Evolutionary conservation across 257 asterid species (phyloP).

Genomic region (Perilla frutescens): DNA sequence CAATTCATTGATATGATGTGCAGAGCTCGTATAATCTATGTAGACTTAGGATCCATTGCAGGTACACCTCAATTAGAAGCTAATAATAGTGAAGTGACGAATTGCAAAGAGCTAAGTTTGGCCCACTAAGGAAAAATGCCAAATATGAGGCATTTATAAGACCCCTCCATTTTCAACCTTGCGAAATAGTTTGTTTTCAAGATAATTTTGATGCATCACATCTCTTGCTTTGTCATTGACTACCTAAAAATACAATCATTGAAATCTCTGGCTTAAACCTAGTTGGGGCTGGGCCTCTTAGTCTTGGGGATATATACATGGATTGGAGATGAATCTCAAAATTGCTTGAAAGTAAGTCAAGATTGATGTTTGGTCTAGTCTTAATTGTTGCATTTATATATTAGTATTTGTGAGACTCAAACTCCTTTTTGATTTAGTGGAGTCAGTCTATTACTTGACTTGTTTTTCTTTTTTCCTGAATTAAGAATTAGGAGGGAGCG

Average conservation of each 20-base stretch:
- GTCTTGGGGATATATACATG: not conserved
- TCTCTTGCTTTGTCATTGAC: conserved; percentile 3
- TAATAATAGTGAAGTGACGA: conserved; percentile 28
- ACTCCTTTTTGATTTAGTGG: too few species aligned
- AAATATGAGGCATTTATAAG: conserved; percentile 18
- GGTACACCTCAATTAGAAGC: not conserved
- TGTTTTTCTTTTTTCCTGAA: too few species aligned
- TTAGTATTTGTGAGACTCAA: too few species aligned
- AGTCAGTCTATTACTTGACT: too few species aligned
- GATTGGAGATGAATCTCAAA: not conserved
- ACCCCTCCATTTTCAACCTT: conserved; percentile 36
- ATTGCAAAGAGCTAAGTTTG: conserved; percentile 27
- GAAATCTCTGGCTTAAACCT: not conserved
- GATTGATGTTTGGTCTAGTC: too few species aligned
- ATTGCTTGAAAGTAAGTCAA: too few species aligned
- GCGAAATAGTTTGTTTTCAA: conserved; percentile 18
- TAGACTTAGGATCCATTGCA: not conserved
- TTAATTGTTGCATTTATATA: too few species aligned
- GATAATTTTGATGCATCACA: conserved; percentile 33
- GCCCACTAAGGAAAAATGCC: conserved; percentile 34
- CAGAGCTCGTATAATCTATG: not conserved
- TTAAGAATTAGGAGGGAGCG: too few species aligned
- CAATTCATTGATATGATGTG: not conserved
- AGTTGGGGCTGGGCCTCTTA: not conserved
- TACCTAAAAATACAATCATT: conserved; percentile 28